A percentile compares a stretch with the other conserved stretches of the same genome.
phyloP scores from a whole-genome alignment of 2,329 filamentous ascomycete species.

The Sarocladium oryzae region DNA sequence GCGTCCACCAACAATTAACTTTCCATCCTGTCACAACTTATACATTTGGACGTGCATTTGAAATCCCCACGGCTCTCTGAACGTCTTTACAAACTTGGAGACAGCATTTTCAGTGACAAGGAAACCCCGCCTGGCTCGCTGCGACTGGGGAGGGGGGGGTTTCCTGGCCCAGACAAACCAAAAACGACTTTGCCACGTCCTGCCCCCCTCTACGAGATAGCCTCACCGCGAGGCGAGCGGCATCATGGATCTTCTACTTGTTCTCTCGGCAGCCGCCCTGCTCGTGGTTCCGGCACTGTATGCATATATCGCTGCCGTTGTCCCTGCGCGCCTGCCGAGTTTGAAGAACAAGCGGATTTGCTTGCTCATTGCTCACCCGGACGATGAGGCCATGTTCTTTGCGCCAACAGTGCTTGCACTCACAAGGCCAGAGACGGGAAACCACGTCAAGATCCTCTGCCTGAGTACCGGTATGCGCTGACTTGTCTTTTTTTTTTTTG shows the following conservation, averaged over 20 bases:
- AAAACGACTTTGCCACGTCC: neutral
- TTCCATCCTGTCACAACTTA: neutral
- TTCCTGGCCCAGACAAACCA: neutral
- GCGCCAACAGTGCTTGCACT: constrained; percentile 81
- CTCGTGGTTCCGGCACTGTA: constrained; percentile 44
- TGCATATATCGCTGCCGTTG: constrained; percentile 41
- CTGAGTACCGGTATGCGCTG: constrained; percentile 66
- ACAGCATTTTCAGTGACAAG: neutral
- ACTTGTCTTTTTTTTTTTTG: too few relatives aligned
- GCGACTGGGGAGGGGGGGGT: neutral
- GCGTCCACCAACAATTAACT: neutral
- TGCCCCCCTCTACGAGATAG: neutral
- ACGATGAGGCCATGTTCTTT: constrained; percentile 99
- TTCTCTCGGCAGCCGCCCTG: constrained; percentile 23
- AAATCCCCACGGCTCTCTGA: too few relatives aligned
- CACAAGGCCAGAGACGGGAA: constrained; percentile 70
- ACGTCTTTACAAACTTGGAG: neutral
- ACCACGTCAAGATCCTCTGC: constrained; percentile 92
- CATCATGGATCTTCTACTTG: constrained; percentile 11
- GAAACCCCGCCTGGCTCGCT: neutral
- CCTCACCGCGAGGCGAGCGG: neutral
- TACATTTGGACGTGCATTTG: neutral
- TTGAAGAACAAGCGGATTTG: constrained; percentile 80
- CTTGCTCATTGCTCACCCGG: constrained; percentile 91
- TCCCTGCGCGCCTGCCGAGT: constrained; percentile 51